phyloP scores from a whole-genome alignment of 371 early-diverging fungal genomes.

The Mucor racemosus region DNA sequence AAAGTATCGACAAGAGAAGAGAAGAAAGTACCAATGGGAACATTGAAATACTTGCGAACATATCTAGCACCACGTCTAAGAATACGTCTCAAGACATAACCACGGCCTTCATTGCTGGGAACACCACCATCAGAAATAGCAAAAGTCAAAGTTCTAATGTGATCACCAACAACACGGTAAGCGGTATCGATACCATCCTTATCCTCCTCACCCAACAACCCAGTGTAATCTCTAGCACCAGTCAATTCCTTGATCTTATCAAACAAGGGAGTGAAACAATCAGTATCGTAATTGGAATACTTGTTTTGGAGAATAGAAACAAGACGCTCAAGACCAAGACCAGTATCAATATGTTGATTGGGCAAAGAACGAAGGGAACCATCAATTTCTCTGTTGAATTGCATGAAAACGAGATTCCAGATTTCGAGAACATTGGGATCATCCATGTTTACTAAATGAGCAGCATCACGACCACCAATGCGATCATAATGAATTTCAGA shows the following conservation, averaged over 20 bases:
- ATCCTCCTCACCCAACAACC: conserved; percentile 91
- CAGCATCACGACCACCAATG: conserved; percentile 96
- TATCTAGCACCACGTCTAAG: conserved; percentile 97
- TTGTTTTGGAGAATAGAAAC: conserved; percentile 97
- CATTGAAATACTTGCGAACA: conserved; percentile 91
- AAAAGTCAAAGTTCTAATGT: conserved; percentile 97
- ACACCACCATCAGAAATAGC: conserved; percentile 97
- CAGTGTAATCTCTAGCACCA: conserved; percentile 83
- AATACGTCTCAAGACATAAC: conserved; percentile 99
- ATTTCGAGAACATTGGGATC: conserved; percentile 99
- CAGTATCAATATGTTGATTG: conserved; percentile 99
- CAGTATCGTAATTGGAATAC: conserved; percentile 98
- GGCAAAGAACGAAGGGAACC: conserved; percentile 91
- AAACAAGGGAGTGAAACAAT: conserved; percentile 91
- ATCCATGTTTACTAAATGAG: conserved; percentile 96
- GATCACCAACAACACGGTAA: conserved; percentile 99
- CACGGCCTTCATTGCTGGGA: conserved; percentile 98
- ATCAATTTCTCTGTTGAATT: conserved; percentile 98
- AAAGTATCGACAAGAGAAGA: conserved; percentile 89
- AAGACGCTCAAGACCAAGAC: conserved; percentile 99
- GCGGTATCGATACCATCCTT: conserved; percentile 96
- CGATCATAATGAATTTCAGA: conserved; percentile 99
- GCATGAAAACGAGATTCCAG: conserved; percentile 99
- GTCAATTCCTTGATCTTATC: conserved; percentile 84
- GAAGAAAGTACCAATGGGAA: conserved; percentile 92